A percentile compares a stretch with the other conserved stretches of the same genome.
phyloP scores from a whole-genome alignment of 805 yeast genomes.

The Phaffomyces thermotolerans region DNA sequence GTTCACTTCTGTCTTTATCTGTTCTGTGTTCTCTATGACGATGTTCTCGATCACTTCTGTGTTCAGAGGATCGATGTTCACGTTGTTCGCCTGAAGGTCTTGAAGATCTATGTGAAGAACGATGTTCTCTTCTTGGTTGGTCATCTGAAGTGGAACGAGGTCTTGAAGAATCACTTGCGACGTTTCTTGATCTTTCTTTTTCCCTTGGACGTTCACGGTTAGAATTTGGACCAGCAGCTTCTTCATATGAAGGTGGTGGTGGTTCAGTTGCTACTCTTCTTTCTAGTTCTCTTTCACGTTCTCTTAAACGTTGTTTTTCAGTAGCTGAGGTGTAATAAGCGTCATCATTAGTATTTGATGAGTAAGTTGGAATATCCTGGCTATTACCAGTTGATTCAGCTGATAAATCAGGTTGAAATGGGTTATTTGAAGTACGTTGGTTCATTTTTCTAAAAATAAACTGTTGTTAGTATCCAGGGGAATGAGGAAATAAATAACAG shows the following conservation, averaged over 20 bases:
- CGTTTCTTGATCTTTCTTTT: conserved; percentile 26
- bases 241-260: conserved; percentile 65
- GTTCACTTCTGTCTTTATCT: conserved; percentile 10
- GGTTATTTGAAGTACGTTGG: conserved; percentile 36
- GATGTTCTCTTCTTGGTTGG: conserved; percentile 1
- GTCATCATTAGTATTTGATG: conserved; percentile 27
- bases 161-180: conserved; percentile 1
- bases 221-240: conserved; percentile 48
- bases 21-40: conserved; percentile 10
- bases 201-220: conserved; percentile 47
- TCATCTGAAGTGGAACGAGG: conserved; percentile 7
- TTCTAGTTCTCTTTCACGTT: conserved; percentile 14
- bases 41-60: conserved; percentile 5
- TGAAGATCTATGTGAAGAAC: conserved; percentile 1
- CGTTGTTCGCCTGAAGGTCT: conserved; percentile 1
- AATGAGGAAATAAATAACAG: background rate
- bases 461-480: conserved; percentile 6
- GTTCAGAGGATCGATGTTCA: conserved; percentile 4
- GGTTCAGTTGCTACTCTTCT: conserved; percentile 16
- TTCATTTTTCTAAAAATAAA: conserved; percentile 11
- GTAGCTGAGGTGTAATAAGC: conserved; percentile 23
- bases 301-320: conserved; percentile 12
- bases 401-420: conserved; percentile 43
- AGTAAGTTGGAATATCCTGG: conserved; percentile 18
- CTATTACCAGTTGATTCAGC: conserved; percentile 32